A percentile compares a stretch with the other conserved stretches of the same genome.
phyloP scores from a whole-genome alignment of 164 flowering plant genomes.

The Akebia trifoliata region DNA sequence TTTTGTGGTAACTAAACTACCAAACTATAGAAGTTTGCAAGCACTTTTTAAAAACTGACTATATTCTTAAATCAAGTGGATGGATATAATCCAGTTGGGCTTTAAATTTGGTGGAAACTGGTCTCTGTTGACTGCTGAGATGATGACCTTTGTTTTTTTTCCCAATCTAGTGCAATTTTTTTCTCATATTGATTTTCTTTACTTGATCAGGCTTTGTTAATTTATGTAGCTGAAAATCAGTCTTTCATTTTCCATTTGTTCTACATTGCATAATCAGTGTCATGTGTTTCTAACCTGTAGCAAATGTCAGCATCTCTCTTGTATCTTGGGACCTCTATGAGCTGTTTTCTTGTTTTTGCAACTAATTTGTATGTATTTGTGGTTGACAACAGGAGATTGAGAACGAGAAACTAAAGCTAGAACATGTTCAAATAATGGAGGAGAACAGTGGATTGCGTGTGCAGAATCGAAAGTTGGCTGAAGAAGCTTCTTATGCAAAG shows the following conservation, averaged over 20 bases:
- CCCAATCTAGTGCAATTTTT: not conserved
- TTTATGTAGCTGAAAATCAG: not conserved
- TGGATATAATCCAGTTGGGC: too few species aligned
- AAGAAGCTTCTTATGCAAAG: constrained; percentile 98
- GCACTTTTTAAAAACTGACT: too few species aligned
- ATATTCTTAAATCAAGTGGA: too few species aligned
- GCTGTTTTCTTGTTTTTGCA: not conserved
- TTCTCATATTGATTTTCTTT: too few species aligned
- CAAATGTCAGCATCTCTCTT: not conserved
- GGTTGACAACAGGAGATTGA: constrained; percentile 56
- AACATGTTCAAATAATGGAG: constrained; percentile 67
- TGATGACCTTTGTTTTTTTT: too few species aligned
- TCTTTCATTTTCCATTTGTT: not conserved
- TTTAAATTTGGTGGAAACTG: too few species aligned
- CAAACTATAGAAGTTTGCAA: not conserved
- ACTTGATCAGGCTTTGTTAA: not conserved
- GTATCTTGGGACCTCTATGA: not conserved
- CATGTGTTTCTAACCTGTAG: not conserved
- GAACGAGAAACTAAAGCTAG: constrained; percentile 72
- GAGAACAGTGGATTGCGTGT: constrained; percentile 82
- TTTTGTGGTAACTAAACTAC: too few species aligned
- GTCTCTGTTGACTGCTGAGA: too few species aligned
- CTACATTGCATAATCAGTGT: not conserved
- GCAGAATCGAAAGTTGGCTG: constrained; percentile 86
- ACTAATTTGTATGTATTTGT: constrained; percentile 2